phyloP scores from a whole-genome alignment of 306 rosid species.

The Arachis hypogaea region DNA sequence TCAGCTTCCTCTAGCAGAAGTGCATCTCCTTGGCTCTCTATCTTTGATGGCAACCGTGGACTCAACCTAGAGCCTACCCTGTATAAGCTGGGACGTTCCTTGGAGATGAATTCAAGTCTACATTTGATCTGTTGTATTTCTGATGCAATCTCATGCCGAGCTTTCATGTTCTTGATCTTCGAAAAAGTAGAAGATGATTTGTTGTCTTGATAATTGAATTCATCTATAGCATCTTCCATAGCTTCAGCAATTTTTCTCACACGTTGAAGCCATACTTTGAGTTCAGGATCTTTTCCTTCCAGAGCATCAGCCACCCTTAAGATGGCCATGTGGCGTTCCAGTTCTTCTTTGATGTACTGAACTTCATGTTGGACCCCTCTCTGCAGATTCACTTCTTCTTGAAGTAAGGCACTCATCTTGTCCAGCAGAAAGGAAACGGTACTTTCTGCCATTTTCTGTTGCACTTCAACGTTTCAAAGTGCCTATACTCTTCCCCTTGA shows the following conservation, averaged over 20 bases:
- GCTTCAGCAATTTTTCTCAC: constrained; percentile 53
- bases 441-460: constrained; percentile 59
- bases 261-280: constrained; percentile 52
- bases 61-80: constrained; percentile 26
- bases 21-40: constrained; percentile 59
- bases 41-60: constrained; percentile 28
- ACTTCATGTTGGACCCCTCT: constrained; percentile 52
- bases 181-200: neutral
- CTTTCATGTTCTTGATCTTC: constrained; percentile 26
- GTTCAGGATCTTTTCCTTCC: constrained; percentile 48
- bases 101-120: constrained; percentile 39
- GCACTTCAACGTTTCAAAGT: neutral
- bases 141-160: constrained; percentile 43
- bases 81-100: constrained; percentile 35
- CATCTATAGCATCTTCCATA: constrained; percentile 61
- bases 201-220: constrained; percentile 33
- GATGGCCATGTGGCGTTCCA: constrained; percentile 45
- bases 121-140: constrained; percentile 44
- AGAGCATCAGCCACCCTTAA: constrained; percentile 46
- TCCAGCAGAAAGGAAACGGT: constrained; percentile 48
- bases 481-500: neutral
- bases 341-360: constrained; percentile 48
- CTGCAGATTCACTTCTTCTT: constrained; percentile 47
- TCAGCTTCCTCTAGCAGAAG: constrained; percentile 68
- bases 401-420: constrained; percentile 42